Base-by-base conservation (phyloP, 2,329 filamentous ascomycete genomes). In the Hymenoscyphus repandus region DNA sequence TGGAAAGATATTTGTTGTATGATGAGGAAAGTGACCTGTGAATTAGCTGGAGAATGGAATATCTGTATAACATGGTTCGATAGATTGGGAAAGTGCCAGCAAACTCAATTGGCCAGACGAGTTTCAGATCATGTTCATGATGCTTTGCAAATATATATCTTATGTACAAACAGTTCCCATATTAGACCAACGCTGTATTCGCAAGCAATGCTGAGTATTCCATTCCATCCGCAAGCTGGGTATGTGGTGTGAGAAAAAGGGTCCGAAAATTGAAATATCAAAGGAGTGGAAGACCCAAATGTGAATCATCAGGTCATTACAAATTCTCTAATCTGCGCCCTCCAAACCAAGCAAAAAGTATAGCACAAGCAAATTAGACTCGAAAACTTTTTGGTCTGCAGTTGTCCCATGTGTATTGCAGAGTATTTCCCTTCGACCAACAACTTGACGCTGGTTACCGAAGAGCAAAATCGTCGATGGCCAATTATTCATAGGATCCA, bases 291-390 rank as follows among this genome's bases (percentile, higher is more conserved):
- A 33, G 45, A 17, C 46, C 47, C 39, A 43, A 45, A 39, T 43
- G 37, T 57, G 53, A n/a, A 40, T 58, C 52, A 55, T 53, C 52
- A 51, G 22, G 48, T 57, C 56, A 54, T 59, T 53, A 56, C 30
- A 48, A 40, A 13, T 18, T 38, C 15, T 52, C 51, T 51, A 53
- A 40, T 44, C 44, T 22, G 18, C 34, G 34, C 38, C 46, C 43
- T 48, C 34, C 45, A 48, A 41, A 47, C 13, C 18, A 13, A 45
- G 38, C 33, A 47, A 49, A n/a, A 52, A 44, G 30, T 45, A 47
- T 52, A 40, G 36, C 53, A 50, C 43, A 47, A 45, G 38, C 49
- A 51, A 42, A 51, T 45, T 47, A 39, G 40, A 40, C 37, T 52
- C 33, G 27, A 53, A 49, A 51, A 32, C 31, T 45, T 53, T 53